These are phyloP conservation scores for Oryza rufipogon DNA, from an alignment of 176 grass and related monocot species.

Conservation along the genomic window DNA sequence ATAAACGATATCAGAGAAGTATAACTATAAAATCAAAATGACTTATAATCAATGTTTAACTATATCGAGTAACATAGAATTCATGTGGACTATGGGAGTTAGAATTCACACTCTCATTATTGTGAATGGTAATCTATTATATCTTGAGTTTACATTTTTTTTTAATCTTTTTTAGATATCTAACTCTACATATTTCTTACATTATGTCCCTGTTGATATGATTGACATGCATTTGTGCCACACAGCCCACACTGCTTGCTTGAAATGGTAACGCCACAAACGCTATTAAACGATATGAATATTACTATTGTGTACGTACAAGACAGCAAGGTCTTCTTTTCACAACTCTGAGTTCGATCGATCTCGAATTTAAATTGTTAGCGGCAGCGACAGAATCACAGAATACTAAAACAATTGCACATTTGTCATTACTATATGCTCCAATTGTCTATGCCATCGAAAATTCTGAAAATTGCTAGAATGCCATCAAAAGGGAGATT, in stretches of 20 bases:
- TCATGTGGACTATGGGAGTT: no score
- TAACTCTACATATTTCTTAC: not conserved
- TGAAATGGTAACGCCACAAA: not conserved
- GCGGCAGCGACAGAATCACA: not conserved
- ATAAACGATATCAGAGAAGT: no score
- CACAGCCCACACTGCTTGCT: conserved; percentile 34
- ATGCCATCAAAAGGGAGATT: no score
- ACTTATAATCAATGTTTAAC: no score
- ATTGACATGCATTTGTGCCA: not conserved
- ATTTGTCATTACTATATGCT: no score
- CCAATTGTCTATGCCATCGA: no score
- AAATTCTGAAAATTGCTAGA: no score
- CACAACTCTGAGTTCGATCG: not conserved
- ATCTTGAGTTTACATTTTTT: not conserved
- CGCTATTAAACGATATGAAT: not conserved
- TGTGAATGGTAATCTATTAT: not conserved
- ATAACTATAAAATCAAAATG: no score
- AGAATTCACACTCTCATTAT: no score
- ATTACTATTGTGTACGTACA: not conserved
- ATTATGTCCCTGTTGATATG: conserved; percentile 9
- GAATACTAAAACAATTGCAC: no score
- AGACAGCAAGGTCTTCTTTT: not conserved
- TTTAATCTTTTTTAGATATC: no score
- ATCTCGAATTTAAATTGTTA: not conserved
- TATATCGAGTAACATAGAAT: no score